These are phyloP conservation scores for Bremia lactucae DNA, from an alignment of 352 stramenopile species.

Conservation along the genomic window DNA sequence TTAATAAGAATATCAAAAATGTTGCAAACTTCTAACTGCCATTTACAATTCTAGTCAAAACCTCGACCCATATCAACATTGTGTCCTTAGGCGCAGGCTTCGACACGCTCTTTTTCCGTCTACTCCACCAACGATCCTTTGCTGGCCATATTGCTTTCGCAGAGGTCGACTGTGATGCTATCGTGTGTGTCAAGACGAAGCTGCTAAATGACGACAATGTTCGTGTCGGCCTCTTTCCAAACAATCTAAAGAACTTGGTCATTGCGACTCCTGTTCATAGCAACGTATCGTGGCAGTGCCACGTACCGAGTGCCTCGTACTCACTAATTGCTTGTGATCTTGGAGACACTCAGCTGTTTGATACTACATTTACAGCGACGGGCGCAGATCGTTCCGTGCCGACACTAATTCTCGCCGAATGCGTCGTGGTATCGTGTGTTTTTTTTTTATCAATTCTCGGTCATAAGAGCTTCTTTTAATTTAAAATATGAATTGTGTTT, in stretches of 20 bases:
- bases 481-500: background rate
- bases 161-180: conserved; percentile 54
- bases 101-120: conserved; percentile 64
- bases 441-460: background rate
- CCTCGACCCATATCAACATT: conserved; percentile 31
- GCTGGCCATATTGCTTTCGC: conserved; percentile 22
- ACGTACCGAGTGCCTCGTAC: conserved; percentile 25
- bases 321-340: conserved; percentile 44
- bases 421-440: conserved; percentile 40
- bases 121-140: conserved; percentile 23
- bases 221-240: conserved; percentile 19
- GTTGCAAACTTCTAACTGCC: conserved; percentile 3
- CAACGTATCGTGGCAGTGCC: conserved; percentile 18
- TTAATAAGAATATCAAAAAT: background rate
- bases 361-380: conserved; percentile 14
- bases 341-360: conserved; percentile 29
- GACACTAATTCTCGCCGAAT: conserved; percentile 58
- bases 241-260: conserved; percentile 3
- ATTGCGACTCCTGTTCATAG: background rate
- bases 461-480: conserved; percentile 1
- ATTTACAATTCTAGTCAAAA: conserved; percentile 8
- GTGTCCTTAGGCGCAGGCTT: conserved; percentile 63
- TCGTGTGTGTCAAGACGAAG: conserved; percentile 37
- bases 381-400: conserved; percentile 27
- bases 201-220: conserved; percentile 23